Evolutionary conservation across 1,284 basidiomycete species (phyloP).

Genomic region (Phenoliferia sp.): DNA sequence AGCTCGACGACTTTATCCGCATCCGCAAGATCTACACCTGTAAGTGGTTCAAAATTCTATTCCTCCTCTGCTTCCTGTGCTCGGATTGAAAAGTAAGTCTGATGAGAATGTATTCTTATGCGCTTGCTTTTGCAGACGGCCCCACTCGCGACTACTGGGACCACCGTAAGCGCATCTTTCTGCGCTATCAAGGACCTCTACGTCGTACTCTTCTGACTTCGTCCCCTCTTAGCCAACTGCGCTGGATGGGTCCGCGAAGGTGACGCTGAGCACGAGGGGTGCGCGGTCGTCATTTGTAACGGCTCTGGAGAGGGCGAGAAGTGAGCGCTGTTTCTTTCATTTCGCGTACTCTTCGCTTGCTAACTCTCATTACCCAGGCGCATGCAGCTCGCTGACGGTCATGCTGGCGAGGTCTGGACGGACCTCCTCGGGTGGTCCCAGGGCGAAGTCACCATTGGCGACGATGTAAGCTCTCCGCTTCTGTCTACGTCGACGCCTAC

Average conservation of each 20-base stretch:
- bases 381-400: constrained; percentile 47
- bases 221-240: constrained; percentile 39
- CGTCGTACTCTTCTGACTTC: no score
- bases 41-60: constrained; percentile 2
- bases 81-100: no score
- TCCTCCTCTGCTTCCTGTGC: neutral
- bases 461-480: constrained; percentile 43
- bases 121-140: constrained; percentile 43
- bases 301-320: constrained; percentile 36
- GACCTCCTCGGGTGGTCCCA: constrained; percentile 54
- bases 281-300: constrained; percentile 48
- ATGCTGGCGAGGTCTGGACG: constrained; percentile 54
- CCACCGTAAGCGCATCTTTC: constrained; percentile 37
- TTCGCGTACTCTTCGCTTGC: neutral
- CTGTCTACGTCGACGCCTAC: neutral
- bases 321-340: neutral
- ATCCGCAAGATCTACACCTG: constrained; percentile 28
- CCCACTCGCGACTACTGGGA: constrained; percentile 48
- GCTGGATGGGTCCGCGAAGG: constrained; percentile 52
- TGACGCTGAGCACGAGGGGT: constrained; percentile 48
- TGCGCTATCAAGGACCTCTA: no score
- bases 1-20: constrained; percentile 51
- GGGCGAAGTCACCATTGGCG: constrained; percentile 52
- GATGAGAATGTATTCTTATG: no score
- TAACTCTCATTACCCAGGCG: neutral